These are phyloP conservation scores for Trichaptum fuscoviolaceum DNA, from an alignment of 768 basidiomycete genomes.

Conservation along the genomic window DNA sequence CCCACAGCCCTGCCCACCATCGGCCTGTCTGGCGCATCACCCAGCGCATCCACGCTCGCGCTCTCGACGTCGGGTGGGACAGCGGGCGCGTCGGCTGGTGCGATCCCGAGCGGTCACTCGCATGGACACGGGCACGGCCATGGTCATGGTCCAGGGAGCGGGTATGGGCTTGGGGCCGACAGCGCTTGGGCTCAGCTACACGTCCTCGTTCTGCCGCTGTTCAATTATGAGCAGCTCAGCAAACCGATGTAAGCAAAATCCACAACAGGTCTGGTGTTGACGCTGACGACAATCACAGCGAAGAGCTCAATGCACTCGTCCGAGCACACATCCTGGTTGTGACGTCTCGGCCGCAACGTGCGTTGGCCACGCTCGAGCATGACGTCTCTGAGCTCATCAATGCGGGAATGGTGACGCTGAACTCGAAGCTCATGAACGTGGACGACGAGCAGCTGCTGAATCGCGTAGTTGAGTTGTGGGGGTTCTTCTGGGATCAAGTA, in stretches of 20 bases:
- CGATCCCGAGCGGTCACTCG: constrained; percentile 8
- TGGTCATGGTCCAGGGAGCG: constrained; percentile 20
- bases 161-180: constrained; percentile 40
- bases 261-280: not conserved
- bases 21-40: constrained; percentile 25
- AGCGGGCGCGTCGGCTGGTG: constrained; percentile 32
- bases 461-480: constrained; percentile 84
- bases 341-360: constrained; percentile 67
- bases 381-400: constrained; percentile 82
- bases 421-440: constrained; percentile 69
- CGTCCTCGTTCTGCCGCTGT: constrained; percentile 83
- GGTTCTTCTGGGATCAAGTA: constrained; percentile 89
- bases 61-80: constrained; percentile 28
- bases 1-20: constrained; percentile 47
- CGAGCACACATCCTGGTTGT: constrained; percentile 73
- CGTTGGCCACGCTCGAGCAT: constrained; percentile 65
- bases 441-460: constrained; percentile 76
- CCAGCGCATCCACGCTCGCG: constrained; percentile 12
- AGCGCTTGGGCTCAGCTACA: constrained; percentile 80
- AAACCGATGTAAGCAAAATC: constrained; percentile 64
- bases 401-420: constrained; percentile 88
- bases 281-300: constrained; percentile 37
- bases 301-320: constrained; percentile 83
- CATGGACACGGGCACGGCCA: constrained; percentile 17
- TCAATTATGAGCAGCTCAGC: constrained; percentile 84